Base-by-base conservation (phyloP, 352 stramenopile genomes). In the Phytophthora citrophthora region DNA sequence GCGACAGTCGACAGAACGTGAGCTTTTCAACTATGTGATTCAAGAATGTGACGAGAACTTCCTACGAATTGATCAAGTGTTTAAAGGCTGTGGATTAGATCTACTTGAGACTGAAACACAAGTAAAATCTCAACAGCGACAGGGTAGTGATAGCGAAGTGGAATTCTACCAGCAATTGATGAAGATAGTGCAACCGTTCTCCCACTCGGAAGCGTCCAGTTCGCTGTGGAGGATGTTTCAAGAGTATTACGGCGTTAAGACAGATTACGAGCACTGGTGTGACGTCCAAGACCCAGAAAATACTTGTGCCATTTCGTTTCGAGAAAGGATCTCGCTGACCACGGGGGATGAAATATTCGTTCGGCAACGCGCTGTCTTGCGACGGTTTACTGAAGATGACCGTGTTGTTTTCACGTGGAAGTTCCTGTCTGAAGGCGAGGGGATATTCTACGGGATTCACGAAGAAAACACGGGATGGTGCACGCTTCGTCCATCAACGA, bases 341-440 rank as follows among this genome's bases (percentile, higher is more conserved):
- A 39, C 32, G 5, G 10, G 32, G 10, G 11, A 39, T 4, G 4
- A n/a, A 39, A 16, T 39, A 39, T 39, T 6, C 2, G 32, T 13
- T 15, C 32, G 62, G 36, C 47, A 46, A 27, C 16, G 27, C 11
- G 24, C 5, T 26, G 11, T 53, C n/a, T 9, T 15, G 8, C 46
- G 46, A 1, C 12, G 27, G 2, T 53, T 53, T 27, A 11, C 3
- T 29, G 29, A 40, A 12, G 29, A 41, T 3, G 8, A 81, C 5
- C 68, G 75, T 12, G 74, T 78, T 56, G 73, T 84, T 31, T 46
- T 41, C 15, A 53, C 26, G 11, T 53, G 46, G 46, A 40, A 40
- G 7, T 53, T 53, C n/a, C 38, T 53, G 3, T 41, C 46, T 3
- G 46, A 53, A 53, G 46, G 46, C 10, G 12, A 20, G 46, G 16